Percentiles rank a stretch among this genome's conserved stretches.
Conservation (phyloP, 371 early-diverging fungal species). For the Mortierella sp. region DNA sequence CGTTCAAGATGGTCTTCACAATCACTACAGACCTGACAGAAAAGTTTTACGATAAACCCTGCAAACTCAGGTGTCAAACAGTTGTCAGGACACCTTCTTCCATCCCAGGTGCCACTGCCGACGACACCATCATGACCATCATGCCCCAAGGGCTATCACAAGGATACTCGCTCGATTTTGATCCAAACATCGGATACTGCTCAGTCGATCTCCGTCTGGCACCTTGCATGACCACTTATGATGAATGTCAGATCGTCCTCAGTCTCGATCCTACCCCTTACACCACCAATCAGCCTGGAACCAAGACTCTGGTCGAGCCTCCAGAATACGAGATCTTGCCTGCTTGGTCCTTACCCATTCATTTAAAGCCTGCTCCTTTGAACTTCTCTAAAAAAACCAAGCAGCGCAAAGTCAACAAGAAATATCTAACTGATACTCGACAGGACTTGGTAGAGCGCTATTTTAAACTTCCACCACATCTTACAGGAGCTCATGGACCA, state of each 20-base stretch:
- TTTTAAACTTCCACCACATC: slow-evolving; percentile 42
- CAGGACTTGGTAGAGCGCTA: slow-evolving; percentile 55
- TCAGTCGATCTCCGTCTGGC: slow-evolving; percentile 54
- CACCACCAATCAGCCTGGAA: slow-evolving; percentile 10
- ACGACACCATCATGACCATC: slow-evolving; percentile 49
- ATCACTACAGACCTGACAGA: slow-evolving; percentile 57
- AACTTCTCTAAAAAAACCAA: slow-evolving; percentile 41
- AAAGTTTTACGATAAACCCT: slow-evolving; percentile 49
- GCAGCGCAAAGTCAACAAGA: slow-evolving; percentile 51
- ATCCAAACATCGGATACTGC: slow-evolving; percentile 54
- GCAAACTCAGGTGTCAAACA: slow-evolving; percentile 52
- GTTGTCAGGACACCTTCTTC: slow-evolving; percentile 44
- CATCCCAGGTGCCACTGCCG: slow-evolving; percentile 26
- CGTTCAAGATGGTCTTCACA: slow-evolving; percentile 57
- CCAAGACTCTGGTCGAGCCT: slow-evolving; percentile 36
- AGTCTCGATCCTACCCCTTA: slow-evolving; percentile 45
- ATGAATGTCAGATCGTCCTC: slow-evolving; percentile 54
- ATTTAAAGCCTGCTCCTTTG: slow-evolving; percentile 40
- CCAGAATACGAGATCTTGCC: slow-evolving; percentile 56
- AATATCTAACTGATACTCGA: slow-evolving; percentile 49
- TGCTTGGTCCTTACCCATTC: slow-evolving; percentile 55
- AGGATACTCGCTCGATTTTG: slow-evolving; percentile 46
- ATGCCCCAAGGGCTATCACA: slow-evolving; percentile 57
- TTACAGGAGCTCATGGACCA: slow-evolving; percentile 32
- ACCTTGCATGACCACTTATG: slow-evolving; percentile 52